Percentiles rank a stretch among this genome's conserved stretches.
phyloP scores from a whole-genome alignment of 257 asterid species.

The Solanum corneliomulleri region DNA sequence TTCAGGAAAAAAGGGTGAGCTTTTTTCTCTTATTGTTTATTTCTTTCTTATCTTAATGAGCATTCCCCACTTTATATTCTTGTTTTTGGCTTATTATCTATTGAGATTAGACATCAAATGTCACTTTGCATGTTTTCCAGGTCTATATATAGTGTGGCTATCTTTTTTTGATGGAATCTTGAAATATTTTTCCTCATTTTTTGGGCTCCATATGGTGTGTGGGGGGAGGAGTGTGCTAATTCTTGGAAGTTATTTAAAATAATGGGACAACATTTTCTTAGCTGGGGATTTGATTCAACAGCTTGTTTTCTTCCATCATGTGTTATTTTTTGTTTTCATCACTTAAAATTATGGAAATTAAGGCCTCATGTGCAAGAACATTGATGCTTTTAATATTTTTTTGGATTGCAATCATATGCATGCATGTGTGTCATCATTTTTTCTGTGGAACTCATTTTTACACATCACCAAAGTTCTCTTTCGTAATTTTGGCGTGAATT shows the following conservation, averaged over 20 bases:
- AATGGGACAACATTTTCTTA: conserved; percentile 38
- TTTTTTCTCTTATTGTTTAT: conserved; percentile 3
- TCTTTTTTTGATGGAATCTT: conserved; percentile 14
- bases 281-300: conserved; percentile 35
- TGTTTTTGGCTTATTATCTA: conserved; percentile 40
- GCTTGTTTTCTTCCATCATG: conserved; percentile 19
- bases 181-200: conserved; percentile 2
- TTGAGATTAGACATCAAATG: conserved; percentile 5
- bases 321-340: conserved; percentile 4
- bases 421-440: background rate
- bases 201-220: conserved; percentile 47
- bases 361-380: conserved; percentile 7
- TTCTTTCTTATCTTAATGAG: background rate
- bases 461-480: background rate
- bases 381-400: background rate
- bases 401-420: background rate
- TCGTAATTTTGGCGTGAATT: background rate
- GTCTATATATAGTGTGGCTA: conserved; percentile 6
- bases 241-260: conserved; percentile 19
- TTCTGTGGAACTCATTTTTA: background rate
- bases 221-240: background rate
- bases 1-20: conserved; percentile 3
- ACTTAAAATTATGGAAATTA: background rate
- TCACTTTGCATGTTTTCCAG: conserved; percentile 4
- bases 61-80: conserved; percentile 17